phyloP scores from a whole-genome alignment of 1,284 basidiomycete species.

The Xanthoconium separans region DNA sequence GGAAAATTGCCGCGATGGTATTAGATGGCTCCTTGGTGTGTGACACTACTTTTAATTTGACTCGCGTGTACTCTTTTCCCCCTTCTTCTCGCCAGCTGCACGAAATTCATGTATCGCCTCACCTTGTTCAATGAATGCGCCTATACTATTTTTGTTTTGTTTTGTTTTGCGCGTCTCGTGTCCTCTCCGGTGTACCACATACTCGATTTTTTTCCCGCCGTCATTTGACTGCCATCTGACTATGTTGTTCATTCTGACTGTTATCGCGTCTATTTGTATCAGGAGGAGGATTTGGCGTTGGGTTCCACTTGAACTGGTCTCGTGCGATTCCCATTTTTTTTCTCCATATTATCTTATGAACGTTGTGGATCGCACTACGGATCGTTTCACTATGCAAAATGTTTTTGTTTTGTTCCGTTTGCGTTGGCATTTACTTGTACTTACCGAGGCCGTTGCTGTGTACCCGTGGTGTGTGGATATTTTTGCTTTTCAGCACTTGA shows the following conservation, averaged over 20 bases:
- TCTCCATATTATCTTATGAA: neutral
- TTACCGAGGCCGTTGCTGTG: too few species aligned
- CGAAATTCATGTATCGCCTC: too few species aligned
- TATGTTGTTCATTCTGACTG: slow-evolving; percentile 1
- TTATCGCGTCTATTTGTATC: slow-evolving; percentile 7
- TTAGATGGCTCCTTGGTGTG: slow-evolving; percentile 21
- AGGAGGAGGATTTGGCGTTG: neutral
- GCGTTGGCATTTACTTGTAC: too few species aligned
- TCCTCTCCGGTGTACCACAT: slow-evolving; percentile 13
- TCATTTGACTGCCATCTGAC: neutral
- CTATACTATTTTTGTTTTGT: slow-evolving; percentile 1
- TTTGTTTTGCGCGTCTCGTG: slow-evolving; percentile 7
- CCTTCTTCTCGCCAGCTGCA: neutral
- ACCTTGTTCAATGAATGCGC: neutral
- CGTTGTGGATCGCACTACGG: neutral
- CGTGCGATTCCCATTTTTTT: neutral
- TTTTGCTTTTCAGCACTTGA: too few species aligned
- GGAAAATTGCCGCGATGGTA: slow-evolving; percentile 52
- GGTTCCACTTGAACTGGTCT: slow-evolving; percentile 11
- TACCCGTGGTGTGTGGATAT: too few species aligned
- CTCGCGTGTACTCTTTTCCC: neutral
- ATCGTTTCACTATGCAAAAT: neutral
- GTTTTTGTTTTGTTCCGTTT: fast-evolving
- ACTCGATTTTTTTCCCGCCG: neutral
- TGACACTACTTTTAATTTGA: neutral